Conservation (phyloP, 1,139 yeast species). For the Waltiozyma sp. region DNA sequence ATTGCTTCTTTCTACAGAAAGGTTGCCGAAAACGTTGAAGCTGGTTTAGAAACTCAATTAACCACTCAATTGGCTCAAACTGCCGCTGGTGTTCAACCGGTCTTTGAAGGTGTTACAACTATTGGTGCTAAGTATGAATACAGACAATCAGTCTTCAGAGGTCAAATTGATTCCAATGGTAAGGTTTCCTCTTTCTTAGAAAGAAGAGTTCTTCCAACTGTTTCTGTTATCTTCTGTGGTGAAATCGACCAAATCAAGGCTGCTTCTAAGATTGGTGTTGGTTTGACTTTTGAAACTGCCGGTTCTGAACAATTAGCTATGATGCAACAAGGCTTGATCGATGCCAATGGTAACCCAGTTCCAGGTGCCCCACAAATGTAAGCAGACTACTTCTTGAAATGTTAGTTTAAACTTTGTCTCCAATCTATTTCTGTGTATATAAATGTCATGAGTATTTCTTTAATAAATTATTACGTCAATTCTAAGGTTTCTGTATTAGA, state of each 20-base stretch:
- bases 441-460: neutral
- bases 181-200: conserved; percentile 86
- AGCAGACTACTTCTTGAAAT: neutral
- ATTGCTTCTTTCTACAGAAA: conserved; percentile 91
- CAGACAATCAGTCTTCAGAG: conserved; percentile 93
- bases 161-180: conserved; percentile 86
- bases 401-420: too few species aligned
- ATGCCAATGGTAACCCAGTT: conserved; percentile 74
- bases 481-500: too few species aligned
- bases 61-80: conserved; percentile 72
- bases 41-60: conserved; percentile 88
- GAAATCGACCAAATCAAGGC: conserved; percentile 88
- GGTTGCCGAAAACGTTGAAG: conserved; percentile 87
- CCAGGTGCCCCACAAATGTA: conserved; percentile 51
- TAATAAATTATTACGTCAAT: too few species aligned
- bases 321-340: conserved; percentile 71
- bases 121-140: conserved; percentile 97
- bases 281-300: conserved; percentile 89
- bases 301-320: conserved; percentile 77
- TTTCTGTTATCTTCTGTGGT: conserved; percentile 82
- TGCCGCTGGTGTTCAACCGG: conserved; percentile 62
- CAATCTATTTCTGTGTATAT: neutral
- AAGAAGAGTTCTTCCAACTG: conserved; percentile 87
- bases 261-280: conserved; percentile 81
- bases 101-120: conserved; percentile 85